Conservation (phyloP, 2,329 filamentous ascomycete species). For the Fusarium chuoi region DNA sequence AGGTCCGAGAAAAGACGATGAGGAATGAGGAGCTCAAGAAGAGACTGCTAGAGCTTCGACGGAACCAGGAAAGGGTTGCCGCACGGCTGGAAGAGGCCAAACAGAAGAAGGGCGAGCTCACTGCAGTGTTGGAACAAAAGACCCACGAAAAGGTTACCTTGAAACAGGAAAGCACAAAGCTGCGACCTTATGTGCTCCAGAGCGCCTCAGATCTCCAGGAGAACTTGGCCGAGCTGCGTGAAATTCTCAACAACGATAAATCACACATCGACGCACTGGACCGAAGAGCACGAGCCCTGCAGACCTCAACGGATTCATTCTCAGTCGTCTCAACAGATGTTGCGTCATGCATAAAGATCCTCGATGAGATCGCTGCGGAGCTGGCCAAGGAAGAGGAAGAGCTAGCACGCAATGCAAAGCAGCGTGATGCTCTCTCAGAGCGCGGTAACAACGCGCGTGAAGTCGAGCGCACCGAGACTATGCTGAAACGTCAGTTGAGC, state of each 20-base stretch:
- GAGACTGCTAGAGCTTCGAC: slow-evolving; percentile 80
- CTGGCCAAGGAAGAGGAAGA: slow-evolving; percentile 93
- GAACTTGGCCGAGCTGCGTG: slow-evolving; percentile 82
- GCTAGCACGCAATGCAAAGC: slow-evolving; percentile 79
- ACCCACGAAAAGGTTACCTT: slow-evolving; percentile 75
- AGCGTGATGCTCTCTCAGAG: slow-evolving; percentile 88
- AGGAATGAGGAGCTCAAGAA: slow-evolving; percentile 90
- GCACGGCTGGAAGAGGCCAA: slow-evolving; percentile 86
- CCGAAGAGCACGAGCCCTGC: slow-evolving; percentile 84
- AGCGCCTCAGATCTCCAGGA: slow-evolving; percentile 86
- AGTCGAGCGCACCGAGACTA: slow-evolving; percentile 86
- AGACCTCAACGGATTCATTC: slow-evolving; percentile 93
- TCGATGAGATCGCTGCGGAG: slow-evolving; percentile 88
- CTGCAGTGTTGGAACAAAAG: slow-evolving; percentile 76
- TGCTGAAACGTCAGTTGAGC: slow-evolving; percentile 83
- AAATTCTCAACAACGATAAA: slow-evolving; percentile 81
- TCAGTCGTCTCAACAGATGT: slow-evolving; percentile 86
- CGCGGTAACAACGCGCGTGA: slow-evolving; percentile 90
- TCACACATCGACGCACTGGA: slow-evolving; percentile 88
- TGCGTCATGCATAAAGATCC: slow-evolving; percentile 84
- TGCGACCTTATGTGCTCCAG: slow-evolving; percentile 91
- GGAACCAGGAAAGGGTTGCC: slow-evolving; percentile 84
- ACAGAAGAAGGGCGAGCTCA: slow-evolving; percentile 80
- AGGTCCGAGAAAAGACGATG: slow-evolving; percentile 85
- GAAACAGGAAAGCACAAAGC: slow-evolving; percentile 86